Percentiles rank a stretch among this genome's conserved stretches.
These are phyloP conservation scores for Exophiala alcalophila DNA, from an alignment of 2,329 filamentous ascomycete species.

Conservation along the genomic window DNA sequence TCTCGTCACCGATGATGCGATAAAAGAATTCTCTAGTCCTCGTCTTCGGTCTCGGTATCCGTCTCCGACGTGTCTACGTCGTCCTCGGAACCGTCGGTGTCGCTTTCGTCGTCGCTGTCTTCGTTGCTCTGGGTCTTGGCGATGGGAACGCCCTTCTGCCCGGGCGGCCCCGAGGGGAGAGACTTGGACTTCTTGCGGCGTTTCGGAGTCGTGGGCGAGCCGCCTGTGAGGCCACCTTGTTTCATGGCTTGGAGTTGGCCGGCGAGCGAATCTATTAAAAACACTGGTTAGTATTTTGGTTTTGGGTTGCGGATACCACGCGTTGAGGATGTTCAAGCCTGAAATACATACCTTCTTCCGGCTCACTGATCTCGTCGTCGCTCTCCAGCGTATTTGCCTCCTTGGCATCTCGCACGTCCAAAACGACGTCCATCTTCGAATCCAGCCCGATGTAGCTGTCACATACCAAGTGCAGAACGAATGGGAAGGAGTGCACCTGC, in stretches of 20 bases:
- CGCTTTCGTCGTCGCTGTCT: conserved; percentile 61
- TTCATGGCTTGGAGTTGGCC: conserved; percentile 88
- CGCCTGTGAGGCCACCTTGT: conserved; percentile 53
- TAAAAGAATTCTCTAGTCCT: conserved; percentile 43
- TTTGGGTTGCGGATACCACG: conserved; percentile 10
- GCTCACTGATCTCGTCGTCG: conserved; percentile 93
- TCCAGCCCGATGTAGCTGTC: conserved; percentile 96
- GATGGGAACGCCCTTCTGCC: conserved; percentile 61
- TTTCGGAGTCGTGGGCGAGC: conserved; percentile 54
- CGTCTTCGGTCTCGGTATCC: conserved; percentile 73
- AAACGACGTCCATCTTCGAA: conserved; percentile 82
- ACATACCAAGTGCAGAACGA: conserved; percentile 88
- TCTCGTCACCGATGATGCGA: too few relatives aligned
- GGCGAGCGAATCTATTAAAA: conserved; percentile 70
- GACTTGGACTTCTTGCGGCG: conserved; percentile 53
- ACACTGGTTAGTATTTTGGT: conserved; percentile 22
- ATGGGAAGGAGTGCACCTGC: conserved; percentile 87
- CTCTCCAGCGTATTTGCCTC: conserved; percentile 72
- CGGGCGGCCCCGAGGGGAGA: too few relatives aligned
- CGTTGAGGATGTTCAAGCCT: too few relatives aligned
- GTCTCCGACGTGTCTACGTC: conserved; percentile 56
- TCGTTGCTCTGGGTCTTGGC: conserved; percentile 63
- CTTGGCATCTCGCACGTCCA: conserved; percentile 83
- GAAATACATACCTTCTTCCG: conserved; percentile 81
- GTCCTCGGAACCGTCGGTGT: conserved; percentile 61